Conservation (phyloP, 1,284 basidiomycete genomes). For the Kwoniella shivajii region DNA sequence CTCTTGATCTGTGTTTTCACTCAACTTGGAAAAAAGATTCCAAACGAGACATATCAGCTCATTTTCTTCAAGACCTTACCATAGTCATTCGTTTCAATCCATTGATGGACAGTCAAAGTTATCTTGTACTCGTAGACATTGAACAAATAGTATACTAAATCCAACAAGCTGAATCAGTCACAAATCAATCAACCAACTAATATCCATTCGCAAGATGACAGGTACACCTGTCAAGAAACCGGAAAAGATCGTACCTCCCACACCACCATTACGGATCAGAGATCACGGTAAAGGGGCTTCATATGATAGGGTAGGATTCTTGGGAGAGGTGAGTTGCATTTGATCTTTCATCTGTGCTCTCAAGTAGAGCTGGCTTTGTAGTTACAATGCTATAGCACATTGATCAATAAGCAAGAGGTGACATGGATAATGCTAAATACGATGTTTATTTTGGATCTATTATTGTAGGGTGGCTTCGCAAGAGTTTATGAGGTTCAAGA, state of each 20-base stretch:
- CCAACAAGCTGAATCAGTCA: not conserved
- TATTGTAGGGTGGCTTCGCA: conserved; percentile 77
- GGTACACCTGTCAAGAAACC: conserved; percentile 19
- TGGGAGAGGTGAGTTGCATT: conserved; percentile 72
- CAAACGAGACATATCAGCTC: not conserved
- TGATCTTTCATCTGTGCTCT: not conserved
- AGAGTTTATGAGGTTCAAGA: conserved; percentile 87
- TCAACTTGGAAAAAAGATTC: not conserved
- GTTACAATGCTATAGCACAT: not conserved
- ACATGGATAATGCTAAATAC: not conserved
- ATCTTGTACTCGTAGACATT: not conserved
- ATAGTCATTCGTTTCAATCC: conserved; percentile 1
- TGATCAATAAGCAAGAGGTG: not conserved
- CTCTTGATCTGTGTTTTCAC: not conserved
- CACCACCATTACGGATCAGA: conserved; percentile 73
- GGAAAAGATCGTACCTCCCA: conserved; percentile 73
- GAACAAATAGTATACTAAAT: not conserved
- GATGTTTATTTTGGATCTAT: not conserved
- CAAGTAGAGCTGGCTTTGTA: not conserved
- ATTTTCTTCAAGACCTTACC: not conserved
- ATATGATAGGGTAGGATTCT: conserved; percentile 72
- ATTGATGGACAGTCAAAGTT: not conserved
- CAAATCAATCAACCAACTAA: not conserved
- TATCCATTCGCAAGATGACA: not conserved
- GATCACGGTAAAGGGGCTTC: conserved; percentile 65